phyloP scores from a whole-genome alignment of 345 rosid genomes.

The Moricandia moricandioides region DNA sequence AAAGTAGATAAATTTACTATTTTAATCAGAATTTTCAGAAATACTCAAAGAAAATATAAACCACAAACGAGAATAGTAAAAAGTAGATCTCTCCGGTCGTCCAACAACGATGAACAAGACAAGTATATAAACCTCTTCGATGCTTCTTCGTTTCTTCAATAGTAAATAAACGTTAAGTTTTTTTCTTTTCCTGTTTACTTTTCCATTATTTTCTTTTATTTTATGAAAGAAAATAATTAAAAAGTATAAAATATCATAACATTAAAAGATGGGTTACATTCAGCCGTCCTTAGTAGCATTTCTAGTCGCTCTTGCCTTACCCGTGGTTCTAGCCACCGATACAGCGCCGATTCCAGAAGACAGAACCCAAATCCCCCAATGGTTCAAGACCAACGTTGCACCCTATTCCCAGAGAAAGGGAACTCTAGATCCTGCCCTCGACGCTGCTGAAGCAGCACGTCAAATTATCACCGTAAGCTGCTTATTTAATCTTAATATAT shows the following conservation, averaged over 20 bases:
- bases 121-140: conserved; percentile 22
- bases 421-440: conserved; percentile 45
- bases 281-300: not conserved
- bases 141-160: conserved; percentile 1
- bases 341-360: conserved; percentile 39
- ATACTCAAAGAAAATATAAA: not conserved
- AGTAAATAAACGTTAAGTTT: not conserved
- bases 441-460: conserved; percentile 41
- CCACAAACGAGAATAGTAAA: conserved; percentile 32
- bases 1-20: not conserved
- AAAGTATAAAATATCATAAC: not conserved
- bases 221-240: conserved; percentile 19
- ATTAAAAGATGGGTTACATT: conserved; percentile 20
- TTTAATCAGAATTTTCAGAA: not conserved
- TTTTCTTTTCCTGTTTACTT: not conserved
- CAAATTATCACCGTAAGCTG: conserved; percentile 44
- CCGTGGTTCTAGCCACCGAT: conserved; percentile 28
- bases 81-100: not conserved
- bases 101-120: conserved; percentile 1
- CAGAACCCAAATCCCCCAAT: conserved; percentile 22
- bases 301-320: conserved; percentile 5
- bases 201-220: conserved; percentile 30
- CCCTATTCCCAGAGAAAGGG: conserved; percentile 22
- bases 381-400: conserved; percentile 47
- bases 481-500: no score